These are phyloP conservation scores for Trichoderma gamsii DNA, from an alignment of 495 filamentous ascomycete genomes.

Conservation along the genomic window DNA sequence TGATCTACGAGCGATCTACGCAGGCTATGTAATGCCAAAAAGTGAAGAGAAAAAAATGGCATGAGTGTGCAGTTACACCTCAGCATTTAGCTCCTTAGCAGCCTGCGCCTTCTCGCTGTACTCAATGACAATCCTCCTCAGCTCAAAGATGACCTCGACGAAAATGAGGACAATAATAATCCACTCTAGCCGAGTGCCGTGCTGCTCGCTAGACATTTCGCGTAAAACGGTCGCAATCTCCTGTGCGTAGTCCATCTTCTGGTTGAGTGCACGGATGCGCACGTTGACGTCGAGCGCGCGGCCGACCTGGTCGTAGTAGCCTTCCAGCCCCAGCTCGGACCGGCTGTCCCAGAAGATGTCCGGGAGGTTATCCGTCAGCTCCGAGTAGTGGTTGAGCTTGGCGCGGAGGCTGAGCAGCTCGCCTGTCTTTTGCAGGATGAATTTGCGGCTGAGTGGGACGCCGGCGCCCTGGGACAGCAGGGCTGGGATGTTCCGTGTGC, in stretches of 20 bases:
- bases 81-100: neutral
- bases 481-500: constrained; percentile 72
- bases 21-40: too few species aligned
- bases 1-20: neutral
- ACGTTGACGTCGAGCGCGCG: constrained; percentile 86
- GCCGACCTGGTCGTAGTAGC: constrained; percentile 90
- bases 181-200: constrained; percentile 86
- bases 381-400: constrained; percentile 93
- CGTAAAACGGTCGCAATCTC: constrained; percentile 89
- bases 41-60: neutral
- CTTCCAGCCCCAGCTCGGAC: constrained; percentile 80
- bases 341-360: constrained; percentile 95
- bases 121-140: constrained; percentile 47
- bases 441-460: constrained; percentile 63
- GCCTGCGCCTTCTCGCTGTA: constrained; percentile 14
- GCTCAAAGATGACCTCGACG: constrained; percentile 71
- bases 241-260: constrained; percentile 95
- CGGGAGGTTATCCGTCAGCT: constrained; percentile 89
- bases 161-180: constrained; percentile 92
- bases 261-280: constrained; percentile 85
- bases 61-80: neutral
- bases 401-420: constrained; percentile 86
- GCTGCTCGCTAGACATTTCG: constrained; percentile 82
- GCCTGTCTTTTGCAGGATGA: constrained; percentile 88
- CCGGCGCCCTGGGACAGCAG: constrained; percentile 49